Base-by-base conservation (phyloP, 164 flowering plant genomes). In the Malania oleifera region DNA sequence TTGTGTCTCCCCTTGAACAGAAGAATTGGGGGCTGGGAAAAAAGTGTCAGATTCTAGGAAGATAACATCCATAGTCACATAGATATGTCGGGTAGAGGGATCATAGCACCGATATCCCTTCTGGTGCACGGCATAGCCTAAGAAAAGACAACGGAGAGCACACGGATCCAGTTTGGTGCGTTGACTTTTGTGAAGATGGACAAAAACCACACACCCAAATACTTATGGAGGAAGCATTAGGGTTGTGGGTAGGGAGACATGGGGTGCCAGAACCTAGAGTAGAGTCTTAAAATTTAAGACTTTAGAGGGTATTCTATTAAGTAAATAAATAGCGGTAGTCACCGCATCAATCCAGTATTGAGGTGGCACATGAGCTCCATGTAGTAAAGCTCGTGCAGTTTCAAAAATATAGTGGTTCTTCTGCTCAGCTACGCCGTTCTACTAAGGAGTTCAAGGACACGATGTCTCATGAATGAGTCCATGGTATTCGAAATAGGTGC, bases 11-110 rank as follows among this genome's bases (percentile, higher is more conserved):
- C 44, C 17, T 14, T 4, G 44, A 40, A 40, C 14, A 40, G 44
- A 15, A 40, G 44, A 11, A 3, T 12, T 40, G 44, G 44, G n/a
- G 4, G n/a, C 17, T 15, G 1, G 13, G 44, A 15, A 48, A 20
- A 7, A 48, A 15, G 28, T 0, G 5, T 18, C 52, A 9, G 0
- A 20, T 15, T 48, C 52, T 1, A 20, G 14, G 17, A 48, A 48
- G 0, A 23, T 48, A 15, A 48, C 52, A 48, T 48, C 52, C 25
- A 48, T 48, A 48, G 52, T 20, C 25, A 48, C 28, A 48, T 48
- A 48, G 18, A 5, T 22, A 6, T 1, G 11, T 17, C 1, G 5
- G 18, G 6, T 20, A 48, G 14, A n/a, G 11, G 6, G 52, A 17
- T 48, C 25, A 48, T 48, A 3, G 52, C 52, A 48, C 1, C 15